These are phyloP conservation scores for Physaria fendleri DNA, from an alignment of 345 rosid species.

Conservation along the genomic window DNA sequence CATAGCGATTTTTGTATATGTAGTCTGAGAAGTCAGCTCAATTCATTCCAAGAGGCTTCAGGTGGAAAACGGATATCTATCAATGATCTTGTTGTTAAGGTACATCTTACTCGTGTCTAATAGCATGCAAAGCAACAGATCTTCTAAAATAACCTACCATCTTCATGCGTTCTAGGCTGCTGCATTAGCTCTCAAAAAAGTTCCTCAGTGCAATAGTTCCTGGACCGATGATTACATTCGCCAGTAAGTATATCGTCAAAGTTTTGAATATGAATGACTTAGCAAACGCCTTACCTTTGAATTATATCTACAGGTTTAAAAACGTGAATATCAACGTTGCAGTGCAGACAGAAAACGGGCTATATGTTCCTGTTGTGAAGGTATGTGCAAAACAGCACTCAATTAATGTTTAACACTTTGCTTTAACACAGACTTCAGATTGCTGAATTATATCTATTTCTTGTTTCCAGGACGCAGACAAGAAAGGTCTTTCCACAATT, in stretches of 20 bases:
- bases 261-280: background rate
- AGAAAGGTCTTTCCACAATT: conserved; percentile 77
- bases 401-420: too few relatives aligned
- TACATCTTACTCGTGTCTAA: conserved; percentile 30
- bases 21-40: conserved; percentile 71
- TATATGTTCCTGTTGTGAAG: conserved; percentile 80
- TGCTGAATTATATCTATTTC: too few relatives aligned
- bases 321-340: conserved; percentile 79
- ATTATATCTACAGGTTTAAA: conserved; percentile 52
- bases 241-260: conserved; percentile 54
- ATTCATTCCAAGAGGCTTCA: conserved; percentile 67
- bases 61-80: conserved; percentile 85
- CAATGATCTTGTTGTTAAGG: conserved; percentile 95
- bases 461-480: conserved; percentile 67
- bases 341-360: conserved; percentile 90
- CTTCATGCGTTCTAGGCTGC: too few relatives aligned
- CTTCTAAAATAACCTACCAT: too few relatives aligned
- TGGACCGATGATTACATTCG: conserved; percentile 93
- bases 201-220: conserved; percentile 97
- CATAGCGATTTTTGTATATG: conserved; percentile 23
- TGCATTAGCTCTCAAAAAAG: conserved; percentile 86
- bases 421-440: too few relatives aligned
- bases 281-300: background rate
- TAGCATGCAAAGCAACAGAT: too few relatives aligned
- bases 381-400: too few relatives aligned